Conservation (phyloP, 2,329 filamentous ascomycete species). For the Nigrograna mackinnonii region DNA sequence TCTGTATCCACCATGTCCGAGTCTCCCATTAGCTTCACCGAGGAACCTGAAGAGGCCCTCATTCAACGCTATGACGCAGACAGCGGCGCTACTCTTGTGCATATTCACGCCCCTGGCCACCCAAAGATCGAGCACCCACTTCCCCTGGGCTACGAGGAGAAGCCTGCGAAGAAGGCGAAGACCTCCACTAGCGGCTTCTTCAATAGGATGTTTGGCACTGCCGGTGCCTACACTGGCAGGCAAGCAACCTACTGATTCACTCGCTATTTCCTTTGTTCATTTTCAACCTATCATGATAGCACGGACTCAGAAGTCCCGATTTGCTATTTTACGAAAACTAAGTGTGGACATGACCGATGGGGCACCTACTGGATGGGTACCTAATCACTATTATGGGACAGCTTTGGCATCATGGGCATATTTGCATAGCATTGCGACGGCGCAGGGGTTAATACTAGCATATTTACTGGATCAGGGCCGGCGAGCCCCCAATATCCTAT, state of each 20-base stretch:
- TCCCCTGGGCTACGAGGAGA: conserved; percentile 39
- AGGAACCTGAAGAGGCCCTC: conserved; percentile 34
- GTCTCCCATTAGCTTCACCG: conserved; percentile 38
- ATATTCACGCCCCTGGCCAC: conserved; percentile 40
- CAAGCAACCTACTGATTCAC: conserved; percentile 34
- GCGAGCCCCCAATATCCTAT: conserved; percentile 11
- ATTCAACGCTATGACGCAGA: conserved; percentile 47
- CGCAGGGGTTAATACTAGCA: conserved; percentile 12
- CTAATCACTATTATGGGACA: conserved; percentile 6
- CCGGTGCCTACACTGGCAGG: conserved; percentile 27
- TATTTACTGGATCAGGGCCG: conserved; percentile 14
- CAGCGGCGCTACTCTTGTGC: conserved; percentile 46
- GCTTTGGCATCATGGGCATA: conserved; percentile 11
- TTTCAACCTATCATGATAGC: conserved; percentile 10
- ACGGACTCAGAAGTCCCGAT: conserved; percentile 9
- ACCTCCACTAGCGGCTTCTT: conserved; percentile 40
- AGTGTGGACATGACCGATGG: conserved; percentile 16
- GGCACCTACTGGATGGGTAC: conserved; percentile 26
- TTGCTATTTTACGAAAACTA: conserved; percentile 14
- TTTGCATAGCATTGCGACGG: conserved; percentile 22
- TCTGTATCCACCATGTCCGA: conserved; percentile 35
- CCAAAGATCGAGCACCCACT: conserved; percentile 38
- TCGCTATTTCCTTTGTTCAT: conserved; percentile 27
- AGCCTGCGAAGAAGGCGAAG: conserved; percentile 45
- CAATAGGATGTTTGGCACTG: conserved; percentile 39